Evolutionary conservation across 495 filamentous ascomycete genomes (phyloP).

Genomic region (Penicillium bovifimosum): DNA sequence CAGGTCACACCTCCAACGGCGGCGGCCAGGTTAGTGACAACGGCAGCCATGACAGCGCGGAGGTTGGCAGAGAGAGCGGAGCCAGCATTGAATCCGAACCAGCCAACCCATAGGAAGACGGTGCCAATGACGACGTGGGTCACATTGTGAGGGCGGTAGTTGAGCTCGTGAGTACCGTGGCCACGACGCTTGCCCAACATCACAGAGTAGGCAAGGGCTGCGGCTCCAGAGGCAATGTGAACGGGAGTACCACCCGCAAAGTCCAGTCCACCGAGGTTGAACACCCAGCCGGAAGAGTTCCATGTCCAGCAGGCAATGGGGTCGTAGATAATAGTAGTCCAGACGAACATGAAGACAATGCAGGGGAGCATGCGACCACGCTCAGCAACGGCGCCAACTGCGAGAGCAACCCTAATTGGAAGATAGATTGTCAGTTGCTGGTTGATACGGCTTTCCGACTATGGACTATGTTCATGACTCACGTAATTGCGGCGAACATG

Average conservation of each 20-base stretch:
- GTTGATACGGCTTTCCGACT: neutral
- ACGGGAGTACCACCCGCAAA: conserved; percentile 96
- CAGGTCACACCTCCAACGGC: conserved; percentile 84
- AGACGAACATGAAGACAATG: conserved; percentile 94
- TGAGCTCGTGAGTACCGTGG: conserved; percentile 81
- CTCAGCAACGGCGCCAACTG: conserved; percentile 88
- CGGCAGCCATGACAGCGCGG: conserved; percentile 60
- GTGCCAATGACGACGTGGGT: conserved; percentile 95
- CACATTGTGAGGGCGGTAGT: conserved; percentile 97
- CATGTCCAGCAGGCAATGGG: conserved; percentile 98
- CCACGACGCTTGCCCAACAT: conserved; percentile 80
- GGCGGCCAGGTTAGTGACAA: conserved; percentile 52
- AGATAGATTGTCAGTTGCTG: conserved; percentile 5
- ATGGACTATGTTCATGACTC: conserved; percentile 30
- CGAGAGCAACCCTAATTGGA: conserved; percentile 66
- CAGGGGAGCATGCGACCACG: conserved; percentile 91
- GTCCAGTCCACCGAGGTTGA: conserved; percentile 79
- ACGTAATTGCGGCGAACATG: conserved; percentile 96
- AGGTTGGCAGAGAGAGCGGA: conserved; percentile 85
- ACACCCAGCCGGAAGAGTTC: conserved; percentile 84
- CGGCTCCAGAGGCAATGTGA: conserved; percentile 86
- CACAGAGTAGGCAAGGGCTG: conserved; percentile 82
- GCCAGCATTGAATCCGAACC: conserved; percentile 98
- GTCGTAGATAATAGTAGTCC: conserved; percentile 91
- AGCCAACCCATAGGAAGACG: conserved; percentile 97